A percentile compares a stretch with the other conserved stretches of the same genome.
Evolutionary conservation across 805 yeast species (phyloP).

Genomic region (Grigorovia humatica): DNA sequence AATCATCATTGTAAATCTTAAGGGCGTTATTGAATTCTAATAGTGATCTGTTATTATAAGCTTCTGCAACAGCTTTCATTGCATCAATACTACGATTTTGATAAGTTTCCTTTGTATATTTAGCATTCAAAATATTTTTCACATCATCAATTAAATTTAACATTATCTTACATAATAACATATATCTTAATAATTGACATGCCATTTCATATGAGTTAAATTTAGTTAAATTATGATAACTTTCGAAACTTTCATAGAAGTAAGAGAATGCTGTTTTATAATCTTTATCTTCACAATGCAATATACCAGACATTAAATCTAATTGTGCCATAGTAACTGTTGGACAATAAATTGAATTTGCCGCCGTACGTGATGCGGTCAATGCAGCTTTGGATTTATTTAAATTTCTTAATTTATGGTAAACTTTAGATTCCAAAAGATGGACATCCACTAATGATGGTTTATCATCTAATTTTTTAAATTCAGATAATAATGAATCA

Average conservation of each 20-base stretch:
- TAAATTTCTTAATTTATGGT: constrained; percentile 81
- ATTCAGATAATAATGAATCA: constrained; percentile 63
- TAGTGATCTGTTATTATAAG: constrained; percentile 81
- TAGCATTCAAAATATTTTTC: constrained; percentile 63
- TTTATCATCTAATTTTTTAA: constrained; percentile 91
- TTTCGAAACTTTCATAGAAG: constrained; percentile 91
- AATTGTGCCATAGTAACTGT: constrained; percentile 89
- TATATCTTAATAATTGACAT: constrained; percentile 75
- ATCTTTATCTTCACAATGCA: constrained; percentile 95
- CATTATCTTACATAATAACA: constrained; percentile 91
- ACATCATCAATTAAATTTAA: constrained; percentile 78
- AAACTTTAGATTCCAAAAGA: constrained; percentile 78
- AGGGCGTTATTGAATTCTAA: constrained; percentile 85
- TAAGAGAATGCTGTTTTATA: constrained; percentile 93
- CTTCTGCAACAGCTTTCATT: constrained; percentile 85
- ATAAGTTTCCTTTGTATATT: constrained; percentile 54
- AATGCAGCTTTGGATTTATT: constrained; percentile 87
- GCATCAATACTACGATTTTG: constrained; percentile 86
- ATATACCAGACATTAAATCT: constrained; percentile 88
- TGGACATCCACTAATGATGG: constrained; percentile 93
- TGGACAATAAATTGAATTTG: constrained; percentile 94
- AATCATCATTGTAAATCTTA: constrained; percentile 56
- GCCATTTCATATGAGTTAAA: constrained; percentile 53
- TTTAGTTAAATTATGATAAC: constrained; percentile 46
- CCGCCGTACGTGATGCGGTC: constrained; percentile 92